Base-by-base conservation (phyloP, 1,139 yeast genomes). In the Kodamaea anthophila region DNA sequence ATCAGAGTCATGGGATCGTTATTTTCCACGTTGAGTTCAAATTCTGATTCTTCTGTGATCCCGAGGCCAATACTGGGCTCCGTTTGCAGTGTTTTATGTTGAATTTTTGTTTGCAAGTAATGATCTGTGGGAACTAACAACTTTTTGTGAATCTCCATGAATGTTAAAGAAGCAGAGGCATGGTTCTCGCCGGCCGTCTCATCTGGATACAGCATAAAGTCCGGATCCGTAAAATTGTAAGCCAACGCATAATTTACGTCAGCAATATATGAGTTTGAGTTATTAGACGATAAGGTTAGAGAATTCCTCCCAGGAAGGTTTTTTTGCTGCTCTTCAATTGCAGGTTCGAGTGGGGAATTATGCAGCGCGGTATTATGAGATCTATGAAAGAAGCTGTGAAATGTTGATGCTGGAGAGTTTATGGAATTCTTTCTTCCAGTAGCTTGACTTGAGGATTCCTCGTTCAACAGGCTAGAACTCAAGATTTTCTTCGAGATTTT, bases 121-220 rank as follows among this genome's bases (percentile, higher is more conserved):
- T 62, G 69, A 32, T 64, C 70, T 0, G 70, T 57, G 0, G 70
- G 70, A 4, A 56, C 41, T 48, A 62, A 44, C 28, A 63, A 40
- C 39, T 59, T 63, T 33, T 53, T 58, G 32, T 60, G 67, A 9
- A 61, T 46, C 18, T 65, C 70, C 18, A 44, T 35, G 21, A 57
- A 40, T 4, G 61, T 46, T 3, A 40, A 38, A 9, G 37, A 21
- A 3, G 32, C 5, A 13, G 29, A 21, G 15, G 18, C 31, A 16
- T 26, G 31, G 16, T 12, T 18, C 32, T 35, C 37, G 11, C 34
- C 38, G 10, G 29, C 18, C 3, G 24, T 36, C 6, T 50, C 60
- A 3, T 31, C 28, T 8, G 39, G 47, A 9, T 57, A 66, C 5
- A 49, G 34, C 1, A 55, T 36, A 36, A 48, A 56, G 24, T 51